Evolutionary conservation across 2,329 filamentous ascomycete genomes (phyloP), one percentile per base, ranked within the genome.

Genomic region (Penicillium sp.): DNA sequence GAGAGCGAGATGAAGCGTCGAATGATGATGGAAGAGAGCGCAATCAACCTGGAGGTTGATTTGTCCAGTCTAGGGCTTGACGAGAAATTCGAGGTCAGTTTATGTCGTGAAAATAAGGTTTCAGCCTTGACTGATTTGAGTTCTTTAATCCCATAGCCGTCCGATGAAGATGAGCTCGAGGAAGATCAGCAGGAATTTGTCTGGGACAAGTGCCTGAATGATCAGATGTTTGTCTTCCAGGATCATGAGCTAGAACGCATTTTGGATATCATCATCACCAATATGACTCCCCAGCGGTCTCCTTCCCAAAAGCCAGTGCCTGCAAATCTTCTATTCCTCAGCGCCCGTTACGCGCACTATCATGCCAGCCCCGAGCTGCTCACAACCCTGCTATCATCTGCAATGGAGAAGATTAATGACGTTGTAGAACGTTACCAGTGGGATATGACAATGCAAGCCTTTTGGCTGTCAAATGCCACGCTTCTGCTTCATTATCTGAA

Each of bases 161-260:
- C 84, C 17, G 91, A 93, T 59, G 93, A 97, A 19, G 91, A 93
- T 56, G 93, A 97, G 53, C 83, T 92, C 21, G 89, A 91, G 66
- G 91, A 96, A 68, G 93, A 97, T 57, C 86, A 88, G 56, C 93
- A 96, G 69, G 94, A 97, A 63, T 99, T 99, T 69, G 89, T 97
- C 60, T 99, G 94, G 94, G 89, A 89, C 62, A 84, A 90, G 67
- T 99, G 94, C 75, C 81, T 96, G 49, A 91, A 97, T 72, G 94
- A 99, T 73, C 94, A 99, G 74, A 99, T 99, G 94, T 99, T 99
- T 73, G 94, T 99, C 38, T 99, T 99, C 73, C 94, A 99, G 74
- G 93, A 97, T 66, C 89, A 86, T 71, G 93, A 99, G 71, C 83
- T 99, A 51, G 89, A 93, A 58, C 87, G 89, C 58, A 97, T 99